Evolutionary conservation across 1,284 basidiomycete genomes (phyloP), one percentile per base, ranked within the genome.

Genomic region (Ustilago crameri): DNA sequence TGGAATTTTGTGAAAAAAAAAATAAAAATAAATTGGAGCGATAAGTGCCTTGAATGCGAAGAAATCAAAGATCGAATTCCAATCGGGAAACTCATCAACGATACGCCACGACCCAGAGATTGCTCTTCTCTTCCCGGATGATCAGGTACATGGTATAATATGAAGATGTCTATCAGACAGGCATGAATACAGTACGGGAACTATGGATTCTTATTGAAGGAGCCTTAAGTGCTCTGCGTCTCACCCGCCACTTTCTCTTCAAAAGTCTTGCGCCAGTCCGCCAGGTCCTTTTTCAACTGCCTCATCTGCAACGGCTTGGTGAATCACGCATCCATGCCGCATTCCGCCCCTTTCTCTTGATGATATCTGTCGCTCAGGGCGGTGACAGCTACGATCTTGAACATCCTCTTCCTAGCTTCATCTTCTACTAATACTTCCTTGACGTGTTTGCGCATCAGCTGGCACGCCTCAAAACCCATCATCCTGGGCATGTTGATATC

Each of bases 401-500:
- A 62, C 41, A 30, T 48, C 18, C 49, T 40, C n/a, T 34, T 35
- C 20, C 38, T 35, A 3, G 24, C 15, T 23, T 52, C 27, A 30
- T 44, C 44, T 9, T 40, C 27, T 7, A 15, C 38, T 10, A 55
- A 20, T 18, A 48, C 45, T 15, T 62, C 49, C 12, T 32, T 37
- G 1, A 56, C 52, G 30, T 59, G 47, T n/a, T 35, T 24, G 9
- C 74, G 62, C 74, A 79, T 79, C 15, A 46, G 51, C 27, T 58
- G 26, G 30, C 61, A 65, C 20, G 77, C 74, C 23, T 78, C 76
- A 48, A 75, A 79, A 5, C 77, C 75, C 56, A 68, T 62, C 76
- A 78, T 70, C 10, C 51, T 22, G 1, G 77, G 77, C 76, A 79
- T 78, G 46, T 73, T 75, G 64, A 79, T 79, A 54, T 79, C 77